phyloP scores from a whole-genome alignment of 129 eudicot species.

The Saposhnikovia divaricata region DNA sequence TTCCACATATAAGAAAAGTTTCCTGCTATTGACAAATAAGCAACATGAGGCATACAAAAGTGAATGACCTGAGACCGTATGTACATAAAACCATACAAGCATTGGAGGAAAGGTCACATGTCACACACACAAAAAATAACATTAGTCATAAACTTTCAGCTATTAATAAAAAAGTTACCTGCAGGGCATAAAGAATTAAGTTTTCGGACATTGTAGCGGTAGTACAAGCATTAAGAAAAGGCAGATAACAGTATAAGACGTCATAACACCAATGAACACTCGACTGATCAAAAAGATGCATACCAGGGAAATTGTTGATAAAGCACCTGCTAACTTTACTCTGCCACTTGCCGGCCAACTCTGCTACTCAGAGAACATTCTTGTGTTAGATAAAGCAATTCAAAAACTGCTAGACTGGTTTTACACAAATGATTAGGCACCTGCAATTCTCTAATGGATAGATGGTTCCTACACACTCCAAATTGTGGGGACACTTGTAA shows the following conservation, averaged over 20 bases:
- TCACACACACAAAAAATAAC: not conserved
- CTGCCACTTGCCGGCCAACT: slow-evolving; percentile 32
- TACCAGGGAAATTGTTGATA: slow-evolving; percentile 57
- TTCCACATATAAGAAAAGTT: not conserved
- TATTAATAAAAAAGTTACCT: not conserved
- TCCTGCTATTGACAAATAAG: slow-evolving; percentile 1
- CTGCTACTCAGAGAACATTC: slow-evolving; percentile 27
- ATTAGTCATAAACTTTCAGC: not conserved
- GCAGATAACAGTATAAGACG: not conserved
- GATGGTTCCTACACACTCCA: slow-evolving; percentile 56
- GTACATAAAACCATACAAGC: not conserved
- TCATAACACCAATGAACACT: not conserved
- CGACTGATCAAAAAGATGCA: slow-evolving; percentile 15
- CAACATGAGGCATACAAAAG: not conserved
- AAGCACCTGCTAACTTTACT: slow-evolving; percentile 26
- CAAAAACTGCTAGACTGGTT: not conserved
- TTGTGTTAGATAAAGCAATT: slow-evolving; percentile 1
- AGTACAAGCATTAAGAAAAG: not conserved
- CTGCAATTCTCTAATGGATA: slow-evolving; percentile 33
- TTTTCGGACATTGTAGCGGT: not conserved
- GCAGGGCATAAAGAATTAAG: not conserved
- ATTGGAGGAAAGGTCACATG: not conserved
- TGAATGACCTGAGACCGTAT: not conserved
- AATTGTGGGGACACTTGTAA: slow-evolving; percentile 50
- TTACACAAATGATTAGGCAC: slow-evolving; percentile 21